phyloP scores from a whole-genome alignment of 2,329 filamentous ascomycete species.

The Xylariales sp. region DNA sequence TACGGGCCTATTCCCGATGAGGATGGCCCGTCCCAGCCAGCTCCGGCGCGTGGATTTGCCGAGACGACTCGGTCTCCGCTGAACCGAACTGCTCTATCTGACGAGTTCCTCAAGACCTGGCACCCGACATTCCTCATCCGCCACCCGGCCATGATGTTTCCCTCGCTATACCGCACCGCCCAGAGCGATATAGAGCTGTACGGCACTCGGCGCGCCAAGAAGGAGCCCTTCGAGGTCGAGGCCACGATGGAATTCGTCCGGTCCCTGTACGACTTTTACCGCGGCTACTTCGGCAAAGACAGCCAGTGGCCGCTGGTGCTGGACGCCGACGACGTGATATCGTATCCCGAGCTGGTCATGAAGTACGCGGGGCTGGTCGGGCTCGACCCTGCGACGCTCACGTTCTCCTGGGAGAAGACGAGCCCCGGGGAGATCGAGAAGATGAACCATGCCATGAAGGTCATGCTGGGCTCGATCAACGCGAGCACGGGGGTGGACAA shows the following conservation, averaged over 20 bases:
- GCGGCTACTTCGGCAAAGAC: conserved; percentile 23
- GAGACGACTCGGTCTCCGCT: conserved; percentile 31
- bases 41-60: conserved; percentile 11
- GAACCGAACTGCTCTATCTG: conserved; percentile 32
- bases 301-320: conserved; percentile 36
- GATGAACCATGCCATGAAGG: neutral
- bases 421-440: conserved; percentile 25
- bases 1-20: conserved; percentile 9
- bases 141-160: conserved; percentile 37
- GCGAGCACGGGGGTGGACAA: conserved; percentile 32
- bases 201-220: conserved; percentile 16
- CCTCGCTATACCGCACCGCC: conserved; percentile 37
- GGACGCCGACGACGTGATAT: conserved; percentile 39
- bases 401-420: conserved; percentile 35
- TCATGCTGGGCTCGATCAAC: conserved; percentile 33
- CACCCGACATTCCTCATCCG: conserved; percentile 39
- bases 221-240: conserved; percentile 33
- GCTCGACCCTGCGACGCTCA: conserved; percentile 32
- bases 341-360: conserved; percentile 28
- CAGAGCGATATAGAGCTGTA: conserved; percentile 17
- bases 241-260: conserved; percentile 30
- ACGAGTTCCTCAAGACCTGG: conserved; percentile 39
- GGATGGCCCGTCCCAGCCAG: neutral
- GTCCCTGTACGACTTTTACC: conserved; percentile 32
- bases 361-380: conserved; percentile 36